Conservation (phyloP, 1,284 basidiomycete genomes). For the Ceratobasidium sp. region DNA sequence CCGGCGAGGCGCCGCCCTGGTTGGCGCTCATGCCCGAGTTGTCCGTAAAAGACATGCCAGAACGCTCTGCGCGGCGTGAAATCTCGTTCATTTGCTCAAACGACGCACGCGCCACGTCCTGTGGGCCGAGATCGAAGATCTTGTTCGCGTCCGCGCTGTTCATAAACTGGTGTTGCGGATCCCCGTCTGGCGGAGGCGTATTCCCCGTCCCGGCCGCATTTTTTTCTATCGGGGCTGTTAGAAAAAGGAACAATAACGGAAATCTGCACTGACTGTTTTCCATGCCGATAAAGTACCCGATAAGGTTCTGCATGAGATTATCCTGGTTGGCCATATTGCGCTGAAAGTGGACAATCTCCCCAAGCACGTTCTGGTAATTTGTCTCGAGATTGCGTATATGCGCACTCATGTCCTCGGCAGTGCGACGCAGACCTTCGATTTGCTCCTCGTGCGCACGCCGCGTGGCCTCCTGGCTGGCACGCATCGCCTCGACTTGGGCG, state of each 20-base stretch:
- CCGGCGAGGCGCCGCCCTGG: background rate
- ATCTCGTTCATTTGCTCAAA: constrained; percentile 81
- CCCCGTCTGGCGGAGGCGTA: constrained; percentile 4
- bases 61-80: constrained; percentile 65
- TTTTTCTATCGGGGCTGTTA: constrained; percentile 2
- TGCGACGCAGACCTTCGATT: constrained; percentile 62
- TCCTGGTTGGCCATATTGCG: constrained; percentile 88
- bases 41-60: constrained; percentile 56
- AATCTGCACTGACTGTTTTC: constrained; percentile 64
- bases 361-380: constrained; percentile 80
- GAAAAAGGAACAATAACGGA: constrained; percentile 32
- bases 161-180: constrained; percentile 26
- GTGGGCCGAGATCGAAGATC: constrained; percentile 61
- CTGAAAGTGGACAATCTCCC: constrained; percentile 86
- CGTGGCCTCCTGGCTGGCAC: constrained; percentile 50
- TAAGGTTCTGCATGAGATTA: constrained; percentile 81
- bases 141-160: constrained; percentile 31
- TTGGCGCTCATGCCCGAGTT: constrained; percentile 14
- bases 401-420: constrained; percentile 68
- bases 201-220: background rate
- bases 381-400: constrained; percentile 73
- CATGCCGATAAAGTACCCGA: constrained; percentile 81
- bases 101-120: constrained; percentile 68
- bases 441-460: constrained; percentile 59
- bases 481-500: constrained; percentile 28